Base-by-base conservation (phyloP, 2,329 filamentous ascomycete genomes). In the Aspergillus persii region DNA sequence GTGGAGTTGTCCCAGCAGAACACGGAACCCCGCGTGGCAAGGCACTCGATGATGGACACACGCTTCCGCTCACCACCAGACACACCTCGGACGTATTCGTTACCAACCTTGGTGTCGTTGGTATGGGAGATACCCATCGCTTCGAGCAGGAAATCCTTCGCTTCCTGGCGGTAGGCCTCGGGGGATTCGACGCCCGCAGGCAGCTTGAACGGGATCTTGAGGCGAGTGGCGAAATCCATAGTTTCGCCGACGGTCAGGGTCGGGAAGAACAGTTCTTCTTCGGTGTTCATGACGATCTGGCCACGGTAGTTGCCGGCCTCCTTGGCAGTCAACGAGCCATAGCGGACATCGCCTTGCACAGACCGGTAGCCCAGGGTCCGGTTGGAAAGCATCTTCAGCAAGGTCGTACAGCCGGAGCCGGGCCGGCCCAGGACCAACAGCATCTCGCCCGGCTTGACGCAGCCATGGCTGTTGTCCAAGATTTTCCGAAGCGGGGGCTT, bases 401-500 rank as follows among this genome's bases (percentile, higher is more conserved):
- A 79, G 0, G 88, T 89, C 0, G 88, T 90, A 70, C 89, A 92
- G 36, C 88, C 88, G 2, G 86, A 81, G 0, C 88, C 89, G 0
- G 89, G 88, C 1, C 87, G 81, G 3, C 89, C 89, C 0, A 91
- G 78, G 0, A 91, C 87, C 0, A 90, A 76, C 1, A 90, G 74
- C 88, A 90, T 89, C 73, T 90, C 87, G 23, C 88, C 89, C 0
- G 88, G 88, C 70, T 87, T 87, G 53, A 91, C 85, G 64, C 86
- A 89, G 9, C 89, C 89, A 69, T 87, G 84, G 58, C 83, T 85
- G 65, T 84, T 80, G 55, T 89, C 82, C 26, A 92, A 74, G 50
- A 92, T 87, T 0, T 85, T 88, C 62, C 84, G 84, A 23, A 88
- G 73, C 0, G 87, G 84, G 0, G 84, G 81, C 65, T 84, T 86